Base-by-base conservation (phyloP, 306 rosid species). In the Prunus mongolica region DNA sequence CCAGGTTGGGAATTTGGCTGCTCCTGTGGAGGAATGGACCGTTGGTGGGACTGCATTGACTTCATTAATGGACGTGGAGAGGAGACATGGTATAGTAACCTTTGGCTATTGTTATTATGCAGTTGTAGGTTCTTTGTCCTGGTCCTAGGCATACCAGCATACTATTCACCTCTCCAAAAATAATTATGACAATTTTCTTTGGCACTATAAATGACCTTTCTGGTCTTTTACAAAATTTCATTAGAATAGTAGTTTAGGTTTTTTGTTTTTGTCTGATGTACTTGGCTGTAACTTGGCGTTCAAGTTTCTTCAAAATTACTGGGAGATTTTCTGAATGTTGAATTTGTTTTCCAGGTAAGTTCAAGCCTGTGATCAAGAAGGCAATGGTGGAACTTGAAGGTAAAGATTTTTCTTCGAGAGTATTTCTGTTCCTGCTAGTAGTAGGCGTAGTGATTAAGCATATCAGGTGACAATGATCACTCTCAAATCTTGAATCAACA, bases 311-410 rank as follows among this genome's bases (percentile, higher is more conserved):
- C 34, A 47, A 46, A 71, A 44, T 57, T 63, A 64, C 45, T 54
- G 62, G 62, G 67, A 68, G 64, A 15, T 61, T 71, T 65, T 27
- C 58, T 69, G 82, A 75, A 69, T 64, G 18, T 74, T 67, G 55
- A 83, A 76, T 74, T 72, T 69, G 50, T 67, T 68, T 78, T 86
- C 76, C 86, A 96, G 99, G 99, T 71, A 93, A 96, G 79, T 93
- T 89, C 84, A 96, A 96, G 89, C 97, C 99, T 61, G 99, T 96
- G 88, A 92, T 96, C 76, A 96, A 96, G 93, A 96, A 96, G 91
- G 99, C 99, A 77, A 91, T 96, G 97, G 99, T 96, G 81, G 99
- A 96, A 85, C 98, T 96, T 68, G 98, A 96, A 76, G 99, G 99
- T 96, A 87, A 76, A 74, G 44, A 55, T 54, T 38, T 60, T 58